Evolutionary conservation across 768 basidiomycete species (phyloP), one percentile per base, ranked within the genome.

Genomic region (Boletus rubroflammeus): DNA sequence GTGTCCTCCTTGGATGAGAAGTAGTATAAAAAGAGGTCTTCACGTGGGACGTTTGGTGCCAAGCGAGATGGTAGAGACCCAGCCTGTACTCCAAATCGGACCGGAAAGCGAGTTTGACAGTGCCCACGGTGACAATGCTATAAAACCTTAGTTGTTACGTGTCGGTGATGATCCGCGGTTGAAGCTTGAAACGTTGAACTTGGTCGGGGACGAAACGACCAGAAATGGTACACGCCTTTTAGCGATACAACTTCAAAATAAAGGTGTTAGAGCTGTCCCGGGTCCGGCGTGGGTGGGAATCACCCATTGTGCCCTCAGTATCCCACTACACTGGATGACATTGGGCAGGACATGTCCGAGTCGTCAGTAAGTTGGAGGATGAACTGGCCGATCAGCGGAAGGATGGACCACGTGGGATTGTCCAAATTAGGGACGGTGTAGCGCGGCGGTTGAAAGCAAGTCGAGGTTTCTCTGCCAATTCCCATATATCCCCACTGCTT

Each of bases 401-500:
- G 26, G 28, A 7, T 19, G 11, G 14, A 6, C 44, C 53, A 55
- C 49, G 51, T 58, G 54, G 23, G 21, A 1, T 11, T 43, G 7
- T 35, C 62, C 59, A 46, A 47, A 65, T 55, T 38, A 47, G 63
- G 63, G 29, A 44, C 8, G 5, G 36, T 32, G 41, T 26, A 53
- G 28, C 9, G 23, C 56, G 40, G 49, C 45, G 40, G 52, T 51
- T 56, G 47, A 41, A 53, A 26, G 36, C 54, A 51, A 43, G 29
- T 51, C 41, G 14, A 54, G 36, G 42, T 13, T 13, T 28, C 54
- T 39, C 4, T 36, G 34, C 47, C 43, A 35, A 39, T 58, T 61
- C 48, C 50, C 57, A 60, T 60, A 55, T 44, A n/a, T n/a, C n/a
- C 49, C 39, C 56, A 56, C 53, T n/a, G n/a, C n/a, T 59, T 46